Evolutionary conservation across 1,284 basidiomycete species (phyloP).

Genomic region (Rhodotorula sp.): DNA sequence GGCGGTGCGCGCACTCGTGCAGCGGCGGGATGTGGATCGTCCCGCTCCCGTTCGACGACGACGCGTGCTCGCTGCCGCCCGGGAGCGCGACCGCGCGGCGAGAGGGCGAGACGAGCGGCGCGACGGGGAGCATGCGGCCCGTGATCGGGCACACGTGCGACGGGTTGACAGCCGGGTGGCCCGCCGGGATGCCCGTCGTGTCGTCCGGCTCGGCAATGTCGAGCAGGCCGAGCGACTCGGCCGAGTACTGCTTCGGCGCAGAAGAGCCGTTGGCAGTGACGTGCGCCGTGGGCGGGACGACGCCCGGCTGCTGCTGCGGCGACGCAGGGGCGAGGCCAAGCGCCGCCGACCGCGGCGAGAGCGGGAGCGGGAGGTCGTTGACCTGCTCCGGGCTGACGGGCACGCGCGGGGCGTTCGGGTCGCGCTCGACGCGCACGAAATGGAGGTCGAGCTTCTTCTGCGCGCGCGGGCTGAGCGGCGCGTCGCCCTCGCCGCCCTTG

Average conservation of each 20-base stretch:
- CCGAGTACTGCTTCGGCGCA: neutral
- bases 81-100: too few relatives aligned
- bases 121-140: slow-evolving; percentile 7
- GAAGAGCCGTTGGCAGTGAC: neutral
- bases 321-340: neutral
- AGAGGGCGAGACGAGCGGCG: neutral
- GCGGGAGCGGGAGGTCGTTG: neutral
- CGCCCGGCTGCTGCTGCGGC: neutral
- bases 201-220: slow-evolving; percentile 11
- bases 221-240: neutral
- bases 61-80: too few relatives aligned
- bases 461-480: neutral
- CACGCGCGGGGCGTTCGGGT: neutral
- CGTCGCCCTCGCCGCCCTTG: slow-evolving; percentile 31
- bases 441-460: neutral
- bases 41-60: too few relatives aligned
- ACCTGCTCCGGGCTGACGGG: slow-evolving; percentile 13
- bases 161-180: slow-evolving; percentile 33
- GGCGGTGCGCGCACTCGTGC: slow-evolving; percentile 16
- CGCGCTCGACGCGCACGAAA: slow-evolving; percentile 3
- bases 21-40: neutral
- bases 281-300: neutral
- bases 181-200: slow-evolving; percentile 21
- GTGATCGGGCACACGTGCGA: slow-evolving; percentile 22
- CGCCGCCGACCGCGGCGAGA: neutral